Conservation (phyloP, 306 rosid genomes). For the Gillenia trifoliata region DNA sequence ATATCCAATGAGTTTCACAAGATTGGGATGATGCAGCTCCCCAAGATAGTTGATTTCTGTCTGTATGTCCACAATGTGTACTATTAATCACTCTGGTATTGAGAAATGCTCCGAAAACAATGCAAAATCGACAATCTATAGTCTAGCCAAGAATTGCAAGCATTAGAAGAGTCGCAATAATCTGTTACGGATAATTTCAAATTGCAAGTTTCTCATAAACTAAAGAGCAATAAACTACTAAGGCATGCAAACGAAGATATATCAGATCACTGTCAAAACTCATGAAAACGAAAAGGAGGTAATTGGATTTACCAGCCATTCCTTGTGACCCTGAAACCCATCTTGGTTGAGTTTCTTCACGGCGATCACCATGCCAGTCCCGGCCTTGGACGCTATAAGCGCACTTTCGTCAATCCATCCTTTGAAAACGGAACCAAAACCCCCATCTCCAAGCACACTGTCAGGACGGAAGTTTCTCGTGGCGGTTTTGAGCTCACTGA, state of each 20-base stretch:
- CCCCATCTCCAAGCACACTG: conserved; percentile 94
- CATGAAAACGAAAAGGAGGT: not conserved
- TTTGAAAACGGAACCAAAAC: conserved; percentile 93
- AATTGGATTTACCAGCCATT: conserved; percentile 74
- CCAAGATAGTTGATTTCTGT: conserved; percentile 96
- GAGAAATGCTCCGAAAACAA: not conserved
- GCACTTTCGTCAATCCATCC: conserved; percentile 89
- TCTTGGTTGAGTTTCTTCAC: conserved; percentile 91
- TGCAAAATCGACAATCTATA: conserved; percentile 9
- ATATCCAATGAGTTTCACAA: conserved; percentile 85
- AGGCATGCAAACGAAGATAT: not conserved
- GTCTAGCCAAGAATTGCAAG: conserved; percentile 6
- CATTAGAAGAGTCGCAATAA: not conserved
- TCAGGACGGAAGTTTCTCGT: conserved; percentile 92
- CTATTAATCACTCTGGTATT: conserved; percentile 7
- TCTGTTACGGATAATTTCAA: not conserved
- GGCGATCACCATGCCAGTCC: conserved; percentile 76
- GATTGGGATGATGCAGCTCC: conserved; percentile 83
- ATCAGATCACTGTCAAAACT: not conserved
- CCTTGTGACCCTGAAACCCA: conserved; percentile 90
- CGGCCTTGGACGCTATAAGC: conserved; percentile 67
- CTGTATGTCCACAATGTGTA: conserved; percentile 33
- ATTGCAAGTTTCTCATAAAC: not conserved
- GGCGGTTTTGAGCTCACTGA: conserved; percentile 60
- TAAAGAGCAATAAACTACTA: not conserved